Evolutionary conservation across 306 rosid species (phyloP), one percentile per base, ranked within the genome.

Genomic region (Rosa lucieae): DNA sequence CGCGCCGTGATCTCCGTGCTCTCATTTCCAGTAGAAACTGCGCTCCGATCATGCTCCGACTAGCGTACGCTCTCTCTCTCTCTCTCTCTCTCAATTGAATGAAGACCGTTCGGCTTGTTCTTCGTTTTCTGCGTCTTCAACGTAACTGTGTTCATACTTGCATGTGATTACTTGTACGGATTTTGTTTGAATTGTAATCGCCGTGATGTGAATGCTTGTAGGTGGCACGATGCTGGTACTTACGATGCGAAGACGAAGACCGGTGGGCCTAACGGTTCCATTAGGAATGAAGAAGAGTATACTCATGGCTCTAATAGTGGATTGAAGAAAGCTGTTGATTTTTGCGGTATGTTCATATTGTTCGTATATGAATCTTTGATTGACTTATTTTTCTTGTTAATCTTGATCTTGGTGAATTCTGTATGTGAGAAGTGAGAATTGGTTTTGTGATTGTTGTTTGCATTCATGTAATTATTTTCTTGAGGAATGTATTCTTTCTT

Each of bases 181-280:
- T 14, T 32, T 81, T 68, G 39, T 29, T 52, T 10, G 29, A 7
- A 74, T 59, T 74, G 73, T 53, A 62, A 14, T 56, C 17, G 56
- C 8, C 6, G 67, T 53, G 49, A 43, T 58, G 55, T 74, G 59
- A 70, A 66, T 51, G 56, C 76, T 75, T 81, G 68, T 72, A 89
- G 97, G 68, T 93, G 99, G 99, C 99, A 95, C 78, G 99, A 95
- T 77, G 99, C 99, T 18, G 97, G 99, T 0, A 95, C 99, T 21
- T 93, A 89, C 78, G 99, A 95, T 68, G 93, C 81, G 21, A 84
- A 74, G 6, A 77, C 91, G 3, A 95, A 90, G 79, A 90, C 96
- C 20, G 98, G 98, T 43, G 99, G 99, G 66, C 91, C 99, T 44
- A 93, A 95, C 58, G 97, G 93, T 52, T 95, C 99, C 17, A 95